Base-by-base conservation (phyloP, 441 rosid species). In the Caryocar brasiliense region DNA sequence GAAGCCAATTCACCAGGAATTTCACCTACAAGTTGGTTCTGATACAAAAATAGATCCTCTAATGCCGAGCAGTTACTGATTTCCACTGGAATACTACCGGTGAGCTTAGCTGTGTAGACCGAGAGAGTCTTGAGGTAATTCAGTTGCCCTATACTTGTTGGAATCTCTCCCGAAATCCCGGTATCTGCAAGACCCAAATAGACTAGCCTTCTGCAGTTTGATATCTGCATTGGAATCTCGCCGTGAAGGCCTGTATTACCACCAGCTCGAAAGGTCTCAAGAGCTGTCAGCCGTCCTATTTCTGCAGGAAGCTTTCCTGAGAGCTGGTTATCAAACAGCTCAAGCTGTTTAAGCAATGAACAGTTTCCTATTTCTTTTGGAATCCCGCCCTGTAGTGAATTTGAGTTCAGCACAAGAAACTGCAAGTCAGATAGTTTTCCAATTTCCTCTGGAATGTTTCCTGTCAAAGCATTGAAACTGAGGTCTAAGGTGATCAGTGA, bases 131-230 rank as follows among this genome's bases (percentile, higher is more conserved):
- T 51, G 30, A 83, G 82, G 51, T 74, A 46, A 75, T 70, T 65
- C 60, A 83, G 56, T 42, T 80, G 67, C 24, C 92, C 87, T 35
- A 83, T 12, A 47, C 71, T 72, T 3, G 32, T 48, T 2, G 92
- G 92, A 33, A 83, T 64, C 51, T 59, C 49, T 28, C 92, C 87
- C 2, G 85, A 68, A 64, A 80, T 66, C 33, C 68, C 81, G 0
- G 92, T 80, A 39, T 83, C 92, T 6, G 92, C 82, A 13, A 83
- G 85, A n/a, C 92, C 92, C 41, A 83, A 61, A 56, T 59, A 65
- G 7, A 50, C 22, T 11, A 83, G 65, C 6, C 43, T 27, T 26
- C 49, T 66, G 67, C 92, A 83, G 71, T 67, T 74, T 12, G 83
- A 71, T 59, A 83, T 68, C 75, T 73, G 71, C 65, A 39, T 46